Evolutionary conservation across 768 basidiomycete species (phyloP).

Genomic region (Russula sp.): DNA sequence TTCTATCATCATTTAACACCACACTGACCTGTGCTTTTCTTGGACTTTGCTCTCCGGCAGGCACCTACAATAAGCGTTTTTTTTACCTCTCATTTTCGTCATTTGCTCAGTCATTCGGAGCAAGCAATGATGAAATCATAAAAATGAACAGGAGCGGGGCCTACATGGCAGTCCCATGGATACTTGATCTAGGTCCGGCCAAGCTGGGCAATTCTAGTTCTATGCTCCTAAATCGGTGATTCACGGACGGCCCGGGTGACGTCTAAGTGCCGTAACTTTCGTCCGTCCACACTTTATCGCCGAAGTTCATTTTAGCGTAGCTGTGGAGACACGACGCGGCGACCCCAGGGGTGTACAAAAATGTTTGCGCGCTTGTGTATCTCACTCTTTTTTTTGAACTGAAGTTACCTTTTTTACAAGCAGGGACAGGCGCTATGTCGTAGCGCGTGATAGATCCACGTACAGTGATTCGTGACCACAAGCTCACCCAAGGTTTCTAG

Average conservation of each 20-base stretch:
- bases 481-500: background rate
- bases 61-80: background rate
- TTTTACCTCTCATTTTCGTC: background rate
- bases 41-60: background rate
- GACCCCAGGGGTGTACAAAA: background rate
- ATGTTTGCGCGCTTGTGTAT: background rate
- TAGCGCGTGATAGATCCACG: background rate
- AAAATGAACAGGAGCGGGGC: background rate
- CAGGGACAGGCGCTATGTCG: background rate
- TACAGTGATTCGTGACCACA: background rate
- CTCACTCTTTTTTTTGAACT: background rate
- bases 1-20: background rate
- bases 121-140: no score
- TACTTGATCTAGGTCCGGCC: background rate
- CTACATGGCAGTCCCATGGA: background rate
- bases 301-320: background rate
- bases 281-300: background rate
- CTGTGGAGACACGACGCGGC: background rate
- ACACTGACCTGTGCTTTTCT: background rate
- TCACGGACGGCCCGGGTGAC: background rate
- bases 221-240: background rate
- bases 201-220: background rate
- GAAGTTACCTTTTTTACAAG: background rate
- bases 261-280: background rate
- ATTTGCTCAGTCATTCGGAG: no score